Evolutionary conservation across 768 basidiomycete genomes (phyloP), one percentile per base, ranked within the genome.

Genomic region (Phanerochaete sordida): DNA sequence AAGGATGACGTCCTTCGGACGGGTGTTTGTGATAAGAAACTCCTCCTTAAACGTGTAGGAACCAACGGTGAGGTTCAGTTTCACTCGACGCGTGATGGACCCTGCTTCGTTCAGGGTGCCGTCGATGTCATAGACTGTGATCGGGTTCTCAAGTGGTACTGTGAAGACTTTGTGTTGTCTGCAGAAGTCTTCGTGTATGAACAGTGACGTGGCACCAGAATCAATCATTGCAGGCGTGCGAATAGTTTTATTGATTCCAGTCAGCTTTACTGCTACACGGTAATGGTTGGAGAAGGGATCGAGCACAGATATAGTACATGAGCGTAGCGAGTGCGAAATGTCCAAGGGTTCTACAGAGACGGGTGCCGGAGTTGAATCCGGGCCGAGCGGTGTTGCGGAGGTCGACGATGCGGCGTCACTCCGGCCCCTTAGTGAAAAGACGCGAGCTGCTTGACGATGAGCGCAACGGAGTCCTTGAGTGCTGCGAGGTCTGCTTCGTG

Each of bases 81-180:
- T n/a, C 2, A 31, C 43, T 21, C 13, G 28, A 23, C 46, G 48
- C 9, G 47, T 28, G 37, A 59, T 54, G 24, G 51, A 4, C 12
- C 58, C 58, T 5, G 50, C 31, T 30, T 26, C 4, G 43, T 59
- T 59, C 2, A 11, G 1, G 4, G 24, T 43, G 2, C 50, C 24
- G 31, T 59, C 58, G 13, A 50, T 50, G 28, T 59, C 54, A 15
- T 47, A 35, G 16, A 59, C 8, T 13, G 37, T n/a, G n/a, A 59
- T 21, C 13, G 8, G 12, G 2, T 50, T 6, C 13, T 13, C 12
- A n/a, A 59, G 39, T 24, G 30, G 49, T 24, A 21, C 5, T 13
- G 24, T 39, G 21, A 27, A 8, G 15, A 52, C 13, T 7, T 30
- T 15, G n/a, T 31, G 12, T 16, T 52, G 21, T 6, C 24, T 5